A percentile compares a stretch with the other conserved stretches of the same genome.
These are phyloP conservation scores for Chrysopogon serrulatus DNA, from an alignment of 176 grass and related monocot species.

Conservation along the genomic window DNA sequence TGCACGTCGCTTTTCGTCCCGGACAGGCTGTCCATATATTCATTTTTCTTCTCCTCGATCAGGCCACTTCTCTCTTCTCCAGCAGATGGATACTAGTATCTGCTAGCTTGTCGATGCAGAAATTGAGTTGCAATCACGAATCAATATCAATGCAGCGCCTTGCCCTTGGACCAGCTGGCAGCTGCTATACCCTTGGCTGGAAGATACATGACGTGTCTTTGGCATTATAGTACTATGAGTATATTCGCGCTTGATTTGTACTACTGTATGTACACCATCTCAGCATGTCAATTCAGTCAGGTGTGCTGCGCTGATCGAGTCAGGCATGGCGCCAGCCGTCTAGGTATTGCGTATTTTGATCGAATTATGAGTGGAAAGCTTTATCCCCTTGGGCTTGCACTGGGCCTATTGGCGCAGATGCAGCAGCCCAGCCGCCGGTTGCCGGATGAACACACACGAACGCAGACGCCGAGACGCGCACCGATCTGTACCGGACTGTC, in stretches of 20 bases:
- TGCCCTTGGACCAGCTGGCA: not conserved
- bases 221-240: not conserved
- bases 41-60: too few relatives aligned
- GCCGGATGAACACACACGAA: not conserved
- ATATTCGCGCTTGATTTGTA: not conserved
- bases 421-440: not conserved
- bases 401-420: not conserved
- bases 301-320: not conserved
- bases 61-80: not conserved
- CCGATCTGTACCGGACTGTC: too few relatives aligned
- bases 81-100: not conserved
- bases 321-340: too few relatives aligned
- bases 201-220: not conserved
- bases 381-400: not conserved
- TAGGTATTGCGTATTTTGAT: not conserved
- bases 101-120: not conserved
- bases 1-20: not conserved
- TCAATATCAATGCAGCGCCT: not conserved
- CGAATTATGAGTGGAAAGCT: not conserved
- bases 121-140: constrained; percentile 3
- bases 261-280: not conserved
- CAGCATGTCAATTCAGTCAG: not conserved
- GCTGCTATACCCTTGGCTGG: not conserved
- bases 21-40: not conserved
- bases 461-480: too few relatives aligned